Conservation (phyloP, 306 rosid genomes). For the Sicyos baderoa region DNA sequence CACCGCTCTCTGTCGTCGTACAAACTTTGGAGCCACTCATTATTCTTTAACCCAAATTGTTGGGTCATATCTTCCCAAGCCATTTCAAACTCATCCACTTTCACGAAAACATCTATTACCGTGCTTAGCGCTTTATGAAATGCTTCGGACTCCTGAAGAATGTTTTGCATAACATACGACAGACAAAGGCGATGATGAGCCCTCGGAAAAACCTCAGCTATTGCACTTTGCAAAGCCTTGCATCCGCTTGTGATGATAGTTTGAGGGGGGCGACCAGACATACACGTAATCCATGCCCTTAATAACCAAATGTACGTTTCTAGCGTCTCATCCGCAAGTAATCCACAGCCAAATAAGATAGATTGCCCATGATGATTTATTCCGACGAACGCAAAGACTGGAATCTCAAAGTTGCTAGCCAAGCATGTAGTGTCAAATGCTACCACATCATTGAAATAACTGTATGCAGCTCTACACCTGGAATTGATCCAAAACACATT, state of each 20-base stretch:
- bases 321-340: slow-evolving; percentile 68
- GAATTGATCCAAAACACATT: slow-evolving; percentile 89
- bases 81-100: slow-evolving; percentile 75
- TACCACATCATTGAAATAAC: slow-evolving; percentile 71
- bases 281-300: slow-evolving; percentile 91
- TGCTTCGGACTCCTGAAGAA: slow-evolving; percentile 56
- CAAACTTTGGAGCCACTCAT: slow-evolving; percentile 46
- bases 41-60: slow-evolving; percentile 46
- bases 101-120: slow-evolving; percentile 43
- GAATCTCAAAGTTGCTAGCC: slow-evolving; percentile 68
- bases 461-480: slow-evolving; percentile 73
- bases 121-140: slow-evolving; percentile 48
- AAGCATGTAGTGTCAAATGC: slow-evolving; percentile 67
- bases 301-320: slow-evolving; percentile 83
- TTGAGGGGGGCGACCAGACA: slow-evolving; percentile 94
- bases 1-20: slow-evolving; percentile 74
- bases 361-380: slow-evolving; percentile 83
- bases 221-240: slow-evolving; percentile 60
- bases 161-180: slow-evolving; percentile 54
- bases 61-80: slow-evolving; percentile 71
- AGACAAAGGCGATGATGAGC: slow-evolving; percentile 68
- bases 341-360: slow-evolving; percentile 69
- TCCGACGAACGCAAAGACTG: slow-evolving; percentile 62
- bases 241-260: slow-evolving; percentile 63
- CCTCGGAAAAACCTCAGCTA: slow-evolving; percentile 86